Percentiles rank a stretch among this genome's conserved stretches.
These are phyloP conservation scores for Starmera stellimalicola DNA, from an alignment of 1,139 yeast species.

Conservation along the genomic window DNA sequence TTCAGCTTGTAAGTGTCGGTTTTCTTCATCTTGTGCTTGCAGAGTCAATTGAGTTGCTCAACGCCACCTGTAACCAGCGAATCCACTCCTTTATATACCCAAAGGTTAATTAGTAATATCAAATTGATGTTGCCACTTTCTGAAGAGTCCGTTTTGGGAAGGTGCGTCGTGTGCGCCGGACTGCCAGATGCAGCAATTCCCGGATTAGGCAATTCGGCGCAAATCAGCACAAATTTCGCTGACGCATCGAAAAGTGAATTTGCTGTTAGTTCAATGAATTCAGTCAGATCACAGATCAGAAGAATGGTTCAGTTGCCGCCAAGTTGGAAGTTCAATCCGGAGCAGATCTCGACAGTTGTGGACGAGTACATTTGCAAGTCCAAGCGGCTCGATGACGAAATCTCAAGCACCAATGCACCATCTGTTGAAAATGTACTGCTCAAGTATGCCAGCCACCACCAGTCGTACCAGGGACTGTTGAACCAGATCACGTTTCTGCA, in stretches of 20 bases:
- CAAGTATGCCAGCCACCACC: slow-evolving; percentile 42
- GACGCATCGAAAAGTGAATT: too few relatives aligned
- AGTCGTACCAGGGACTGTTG: slow-evolving; percentile 32
- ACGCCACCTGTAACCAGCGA: too few relatives aligned
- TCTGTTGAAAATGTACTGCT: slow-evolving; percentile 41
- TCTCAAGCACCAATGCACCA: slow-evolving; percentile 42
- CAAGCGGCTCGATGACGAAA: slow-evolving; percentile 38
- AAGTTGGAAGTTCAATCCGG: slow-evolving; percentile 52
- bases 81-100: too few relatives aligned
- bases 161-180: neutral
- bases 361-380: slow-evolving; percentile 36
- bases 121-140: too few relatives aligned
- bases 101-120: too few relatives aligned
- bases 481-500: slow-evolving; percentile 56
- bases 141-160: neutral
- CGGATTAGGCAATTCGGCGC: too few relatives aligned
- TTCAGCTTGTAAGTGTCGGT: slow-evolving; percentile 13
- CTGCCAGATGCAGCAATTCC: too few relatives aligned
- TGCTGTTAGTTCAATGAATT: too few relatives aligned
- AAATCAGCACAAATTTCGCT: too few relatives aligned
- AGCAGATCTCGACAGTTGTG: slow-evolving; percentile 34
- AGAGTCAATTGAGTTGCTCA: neutral
- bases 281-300: neutral
- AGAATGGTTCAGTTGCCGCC: slow-evolving; percentile 35
- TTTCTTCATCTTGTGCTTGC: too few relatives aligned